Percentiles rank a stretch among this genome's conserved stretches.
These are phyloP conservation scores for Penicillium malachiteum DNA, from an alignment of 495 filamentous ascomycete species.

Conservation along the genomic window DNA sequence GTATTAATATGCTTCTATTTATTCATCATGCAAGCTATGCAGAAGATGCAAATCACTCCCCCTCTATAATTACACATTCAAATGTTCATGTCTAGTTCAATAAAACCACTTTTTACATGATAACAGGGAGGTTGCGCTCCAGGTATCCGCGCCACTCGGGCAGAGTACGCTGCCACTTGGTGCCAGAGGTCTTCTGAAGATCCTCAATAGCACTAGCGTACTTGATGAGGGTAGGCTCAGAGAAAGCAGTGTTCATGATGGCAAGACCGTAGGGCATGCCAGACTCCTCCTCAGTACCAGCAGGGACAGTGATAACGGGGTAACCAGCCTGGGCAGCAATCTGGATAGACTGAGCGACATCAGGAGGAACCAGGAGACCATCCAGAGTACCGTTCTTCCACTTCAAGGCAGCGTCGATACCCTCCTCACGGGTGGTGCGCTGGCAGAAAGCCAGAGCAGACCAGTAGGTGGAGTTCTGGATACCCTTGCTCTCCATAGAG, in stretches of 20 bases:
- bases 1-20: neutral
- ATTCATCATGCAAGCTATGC: neutral
- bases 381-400: slow-evolving; percentile 49
- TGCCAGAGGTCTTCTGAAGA: slow-evolving; percentile 42
- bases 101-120: slow-evolving; percentile 18
- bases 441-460: slow-evolving; percentile 63
- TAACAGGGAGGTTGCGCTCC: slow-evolving; percentile 50
- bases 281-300: slow-evolving; percentile 48
- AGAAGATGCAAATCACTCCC: neutral
- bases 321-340: slow-evolving; percentile 62
- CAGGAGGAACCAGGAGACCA: slow-evolving; percentile 64
- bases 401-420: slow-evolving; percentile 65
- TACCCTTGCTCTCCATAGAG: slow-evolving; percentile 55
- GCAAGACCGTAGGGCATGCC: slow-evolving; percentile 72
- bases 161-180: slow-evolving; percentile 40
- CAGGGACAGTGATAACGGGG: slow-evolving; percentile 68
- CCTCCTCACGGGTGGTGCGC: slow-evolving; percentile 56
- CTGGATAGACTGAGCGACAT: slow-evolving; percentile 61
- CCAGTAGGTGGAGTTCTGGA: slow-evolving; percentile 64
- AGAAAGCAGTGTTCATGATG: slow-evolving; percentile 65
- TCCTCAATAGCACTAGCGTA: slow-evolving; percentile 72
- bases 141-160: slow-evolving; percentile 56
- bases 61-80: neutral
- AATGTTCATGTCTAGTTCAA: neutral
- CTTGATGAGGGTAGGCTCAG: slow-evolving; percentile 59